phyloP scores from a whole-genome alignment of 129 eudicot species.

The Lactuca sativa region DNA sequence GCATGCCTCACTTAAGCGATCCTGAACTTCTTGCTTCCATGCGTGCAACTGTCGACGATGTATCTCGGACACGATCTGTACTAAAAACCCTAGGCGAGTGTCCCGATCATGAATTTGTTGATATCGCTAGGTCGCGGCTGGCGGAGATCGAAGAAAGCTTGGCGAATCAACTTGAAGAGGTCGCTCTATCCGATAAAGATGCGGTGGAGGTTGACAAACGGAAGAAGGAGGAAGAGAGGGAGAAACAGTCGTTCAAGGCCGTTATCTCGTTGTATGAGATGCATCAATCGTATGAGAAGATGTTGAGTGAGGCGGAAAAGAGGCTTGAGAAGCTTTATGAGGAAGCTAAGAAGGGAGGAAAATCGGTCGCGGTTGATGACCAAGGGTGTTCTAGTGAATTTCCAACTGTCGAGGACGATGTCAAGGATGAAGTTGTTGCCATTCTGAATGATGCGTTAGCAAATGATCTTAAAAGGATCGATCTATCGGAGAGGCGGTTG shows the following conservation, averaged over 20 bases:
- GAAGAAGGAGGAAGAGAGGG: slow-evolving; percentile 41
- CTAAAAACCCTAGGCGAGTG: slow-evolving; percentile 64
- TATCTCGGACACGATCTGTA: slow-evolving; percentile 67
- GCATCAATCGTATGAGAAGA: slow-evolving; percentile 73
- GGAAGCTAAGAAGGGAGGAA: slow-evolving; percentile 52
- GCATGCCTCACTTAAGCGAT: slow-evolving; percentile 73
- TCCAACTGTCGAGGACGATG: slow-evolving; percentile 31
- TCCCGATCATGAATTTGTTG: slow-evolving; percentile 85
- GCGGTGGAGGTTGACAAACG: slow-evolving; percentile 29
- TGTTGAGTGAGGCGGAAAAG: slow-evolving; percentile 72
- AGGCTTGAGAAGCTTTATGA: slow-evolving; percentile 81
- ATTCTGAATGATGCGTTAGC: slow-evolving; percentile 53
- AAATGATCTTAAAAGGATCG: slow-evolving; percentile 44
- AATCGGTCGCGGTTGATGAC: slow-evolving; percentile 25
- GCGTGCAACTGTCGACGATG: slow-evolving; percentile 66
- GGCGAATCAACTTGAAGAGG: slow-evolving; percentile 42
- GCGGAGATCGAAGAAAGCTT: slow-evolving; percentile 46
- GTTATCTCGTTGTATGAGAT: slow-evolving; percentile 65
- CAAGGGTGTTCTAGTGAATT: slow-evolving; percentile 21
- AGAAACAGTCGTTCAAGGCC: slow-evolving; percentile 53
- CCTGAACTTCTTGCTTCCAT: slow-evolving; percentile 61
- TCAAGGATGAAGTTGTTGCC: slow-evolving; percentile 61
- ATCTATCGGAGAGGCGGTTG: slow-evolving; percentile 56
- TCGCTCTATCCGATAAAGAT: slow-evolving; percentile 27
- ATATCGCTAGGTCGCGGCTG: slow-evolving; percentile 50